Evolutionary conservation across 73 alveolate genomes (phyloP).

Genomic region (Durusdinium trenchii): DNA sequence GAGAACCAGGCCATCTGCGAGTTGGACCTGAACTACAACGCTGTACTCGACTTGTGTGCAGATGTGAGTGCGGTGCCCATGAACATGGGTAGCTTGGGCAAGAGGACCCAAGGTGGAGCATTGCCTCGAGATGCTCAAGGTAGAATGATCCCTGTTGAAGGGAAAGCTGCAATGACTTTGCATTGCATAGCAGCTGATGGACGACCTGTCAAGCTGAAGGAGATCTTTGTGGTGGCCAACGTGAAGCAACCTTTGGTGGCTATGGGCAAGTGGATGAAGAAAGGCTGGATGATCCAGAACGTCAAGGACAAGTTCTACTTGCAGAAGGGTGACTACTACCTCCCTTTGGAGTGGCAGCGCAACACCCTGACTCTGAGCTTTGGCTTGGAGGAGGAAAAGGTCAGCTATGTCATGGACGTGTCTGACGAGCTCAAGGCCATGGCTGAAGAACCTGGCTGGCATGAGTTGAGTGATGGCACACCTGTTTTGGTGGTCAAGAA

Average conservation of each 20-base stretch:
- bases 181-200: neutral
- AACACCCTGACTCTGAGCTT: neutral
- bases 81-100: too few relatives aligned
- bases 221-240: neutral
- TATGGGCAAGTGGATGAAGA: neutral
- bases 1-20: neutral
- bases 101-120: too few relatives aligned
- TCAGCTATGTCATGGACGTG: neutral
- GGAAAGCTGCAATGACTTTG: neutral
- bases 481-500: neutral
- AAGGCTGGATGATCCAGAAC: neutral
- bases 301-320: too few relatives aligned
- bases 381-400: neutral
- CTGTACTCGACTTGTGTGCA: too few relatives aligned
- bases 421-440: neutral
- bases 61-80: too few relatives aligned
- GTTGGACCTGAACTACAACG: too few relatives aligned
- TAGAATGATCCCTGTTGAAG: neutral
- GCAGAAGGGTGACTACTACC: neutral
- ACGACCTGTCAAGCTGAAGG: neutral
- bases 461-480: neutral
- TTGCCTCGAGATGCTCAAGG: constrained; percentile 18
- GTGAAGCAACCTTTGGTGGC: neutral
- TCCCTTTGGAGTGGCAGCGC: neutral
- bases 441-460: neutral